Conservation (phyloP, 345 rosid genomes). For the Microcos paniculata region DNA sequence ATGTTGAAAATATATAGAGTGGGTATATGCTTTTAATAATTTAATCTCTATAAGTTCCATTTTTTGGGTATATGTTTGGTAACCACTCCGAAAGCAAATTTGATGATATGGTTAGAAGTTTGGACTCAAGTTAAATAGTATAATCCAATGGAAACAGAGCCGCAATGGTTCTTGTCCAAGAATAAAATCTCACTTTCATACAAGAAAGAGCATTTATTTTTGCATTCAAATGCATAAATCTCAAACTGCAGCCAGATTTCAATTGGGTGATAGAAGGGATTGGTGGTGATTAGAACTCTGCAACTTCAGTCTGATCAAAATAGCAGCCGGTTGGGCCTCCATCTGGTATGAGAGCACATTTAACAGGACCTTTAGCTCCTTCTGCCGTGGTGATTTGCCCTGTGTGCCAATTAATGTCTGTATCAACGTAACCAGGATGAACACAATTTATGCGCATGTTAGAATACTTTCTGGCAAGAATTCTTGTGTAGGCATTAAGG, state of each 20-base stretch:
- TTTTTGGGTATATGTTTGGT: too few relatives aligned
- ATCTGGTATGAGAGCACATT: slow-evolving; percentile 49
- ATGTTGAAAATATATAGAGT: too few relatives aligned
- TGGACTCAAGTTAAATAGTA: too few relatives aligned
- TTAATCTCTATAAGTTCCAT: too few relatives aligned
- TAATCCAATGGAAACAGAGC: too few relatives aligned
- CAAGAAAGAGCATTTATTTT: too few relatives aligned
- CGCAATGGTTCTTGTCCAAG: too few relatives aligned
- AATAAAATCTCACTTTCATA: too few relatives aligned
- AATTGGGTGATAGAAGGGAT: background rate
- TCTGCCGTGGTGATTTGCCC: slow-evolving; percentile 42
- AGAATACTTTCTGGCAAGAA: slow-evolving; percentile 46
- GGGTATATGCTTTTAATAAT: too few relatives aligned
- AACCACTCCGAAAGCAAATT: too few relatives aligned
- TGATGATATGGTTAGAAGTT: too few relatives aligned
- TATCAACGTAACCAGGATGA: slow-evolving; percentile 53
- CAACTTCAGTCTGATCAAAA: slow-evolving; percentile 44
- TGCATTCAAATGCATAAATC: too few relatives aligned
- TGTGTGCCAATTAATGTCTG: slow-evolving; percentile 45
- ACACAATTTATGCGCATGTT: slow-evolving; percentile 50
- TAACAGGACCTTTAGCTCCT: slow-evolving; percentile 48
- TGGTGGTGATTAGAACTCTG: slow-evolving; percentile 33
- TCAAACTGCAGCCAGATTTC: background rate
- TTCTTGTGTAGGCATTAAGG: slow-evolving; percentile 55
- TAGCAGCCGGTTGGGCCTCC: slow-evolving; percentile 49